Evolutionary conservation across 352 stramenopile species (phyloP).

Genomic region (Phytophthora hybrid): DNA sequence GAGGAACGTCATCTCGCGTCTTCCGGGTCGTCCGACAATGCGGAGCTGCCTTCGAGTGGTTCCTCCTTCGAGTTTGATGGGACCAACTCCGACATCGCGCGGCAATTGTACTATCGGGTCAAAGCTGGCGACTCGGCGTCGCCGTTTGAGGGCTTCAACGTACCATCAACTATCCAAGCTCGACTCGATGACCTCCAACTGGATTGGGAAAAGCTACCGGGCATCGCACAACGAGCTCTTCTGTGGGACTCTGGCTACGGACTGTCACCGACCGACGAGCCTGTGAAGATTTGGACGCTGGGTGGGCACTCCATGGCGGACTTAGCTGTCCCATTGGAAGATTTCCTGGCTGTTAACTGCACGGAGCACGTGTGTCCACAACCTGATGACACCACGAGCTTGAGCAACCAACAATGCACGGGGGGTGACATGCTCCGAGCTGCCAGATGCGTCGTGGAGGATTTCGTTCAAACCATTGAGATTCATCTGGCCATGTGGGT

Average conservation of each 20-base stretch:
- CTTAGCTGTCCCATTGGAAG: not conserved
- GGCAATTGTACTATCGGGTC: not conserved
- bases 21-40: not conserved
- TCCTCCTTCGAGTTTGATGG: conserved; percentile 28
- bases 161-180: not conserved
- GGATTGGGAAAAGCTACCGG: not conserved
- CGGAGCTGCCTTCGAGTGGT: not conserved
- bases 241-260: conserved; percentile 3
- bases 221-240: not conserved
- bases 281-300: conserved; percentile 5
- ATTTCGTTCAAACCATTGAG: not conserved
- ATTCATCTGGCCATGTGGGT: conserved; percentile 21
- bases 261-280: not conserved
- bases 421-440: conserved; percentile 17
- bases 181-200: not conserved
- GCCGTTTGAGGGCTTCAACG: not conserved
- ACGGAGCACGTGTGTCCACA: conserved; percentile 14
- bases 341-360: not conserved
- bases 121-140: not conserved
- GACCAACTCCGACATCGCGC: conserved; percentile 32
- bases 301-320: not conserved
- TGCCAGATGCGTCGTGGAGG: conserved; percentile 20
- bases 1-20: not conserved
- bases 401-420: conserved; percentile 22
- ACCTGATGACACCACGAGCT: conserved; percentile 1